Percentiles rank a stretch among this genome's conserved stretches.
Evolutionary conservation across 352 stramenopile species (phyloP).

Genomic region (Phytophthora sansomeana): DNA sequence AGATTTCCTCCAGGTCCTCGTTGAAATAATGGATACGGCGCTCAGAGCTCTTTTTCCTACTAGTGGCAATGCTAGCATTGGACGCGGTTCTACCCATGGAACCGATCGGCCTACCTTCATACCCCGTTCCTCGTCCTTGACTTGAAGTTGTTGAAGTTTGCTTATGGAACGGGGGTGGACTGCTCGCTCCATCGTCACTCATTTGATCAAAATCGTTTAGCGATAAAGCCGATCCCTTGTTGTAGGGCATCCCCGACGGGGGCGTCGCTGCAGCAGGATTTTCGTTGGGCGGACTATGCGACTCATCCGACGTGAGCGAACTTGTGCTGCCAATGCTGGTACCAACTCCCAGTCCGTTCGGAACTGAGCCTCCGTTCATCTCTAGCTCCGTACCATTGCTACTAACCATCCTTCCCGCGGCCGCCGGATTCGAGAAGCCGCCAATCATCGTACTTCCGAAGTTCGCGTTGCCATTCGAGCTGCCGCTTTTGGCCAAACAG

Average conservation of each 20-base stretch:
- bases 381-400: slow-evolving; percentile 46
- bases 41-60: slow-evolving; percentile 48
- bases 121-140: slow-evolving; percentile 39
- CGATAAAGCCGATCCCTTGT: slow-evolving; percentile 50
- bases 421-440: slow-evolving; percentile 26
- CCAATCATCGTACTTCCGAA: slow-evolving; percentile 32
- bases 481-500: slow-evolving; percentile 73
- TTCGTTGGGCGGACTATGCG: slow-evolving; percentile 47
- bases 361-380: slow-evolving; percentile 21
- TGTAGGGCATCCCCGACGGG: slow-evolving; percentile 23
- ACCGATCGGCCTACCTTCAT: slow-evolving; percentile 37
- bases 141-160: slow-evolving; percentile 31
- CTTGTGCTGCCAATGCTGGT: slow-evolving; percentile 56
- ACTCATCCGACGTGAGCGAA: slow-evolving; percentile 61
- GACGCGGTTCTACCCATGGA: slow-evolving; percentile 45
- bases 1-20: slow-evolving; percentile 91
- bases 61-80: slow-evolving; percentile 41
- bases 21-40: slow-evolving; percentile 89
- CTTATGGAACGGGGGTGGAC: slow-evolving; percentile 35
- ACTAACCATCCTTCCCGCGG: slow-evolving; percentile 23
- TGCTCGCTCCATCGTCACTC: slow-evolving; percentile 38
- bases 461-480: slow-evolving; percentile 26
- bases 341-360: slow-evolving; percentile 23
- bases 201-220: slow-evolving; percentile 61
- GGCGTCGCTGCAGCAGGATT: slow-evolving; percentile 38